Base-by-base conservation (phyloP, 805 yeast species). In the Sugiyamaella mastotermitis region DNA sequence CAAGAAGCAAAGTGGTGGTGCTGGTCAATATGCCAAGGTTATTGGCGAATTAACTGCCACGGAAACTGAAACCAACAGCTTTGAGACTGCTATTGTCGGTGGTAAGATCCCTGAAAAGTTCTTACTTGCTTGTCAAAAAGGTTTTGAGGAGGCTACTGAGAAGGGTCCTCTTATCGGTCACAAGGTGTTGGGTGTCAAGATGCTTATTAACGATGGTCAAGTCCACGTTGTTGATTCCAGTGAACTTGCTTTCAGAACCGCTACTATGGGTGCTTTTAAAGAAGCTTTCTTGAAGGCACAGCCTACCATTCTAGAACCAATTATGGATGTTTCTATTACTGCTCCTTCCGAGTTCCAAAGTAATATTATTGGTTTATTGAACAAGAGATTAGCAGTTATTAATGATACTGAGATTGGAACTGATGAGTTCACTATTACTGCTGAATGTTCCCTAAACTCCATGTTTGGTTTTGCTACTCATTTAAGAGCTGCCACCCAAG, bases 1-100 rank as follows among this genome's bases (percentile, higher is more conserved):
- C 71, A 92, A 92, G 75, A 90, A 87, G 61, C 99, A 92, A 70
- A 76, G 90, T 57, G 99, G 99, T 64, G 99, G 99, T 76, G 94
- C 97, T 49, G 99, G 99, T 67, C 99, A 92, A 71, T 92, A 79
- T 60, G 98, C 95, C 64, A 80, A 88, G 68, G 96, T 90, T 56
- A 82, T 87, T 63, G 97, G 99, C 60, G 64, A 59, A 30, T 48
- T 43, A 14, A 35, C 40, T 6, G 49, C 43, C 11, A 40, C 51
- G 9, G 53, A 55, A 35, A 40, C 42, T 26, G 57, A 54, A 35
- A 35, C 45, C 20, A 88, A 88, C 62, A 67, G 68, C 50, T 92
- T 90, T 63, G 77, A 81, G 56, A 82, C 95, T 33, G 83, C 81
- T 48, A 79, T 92, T 60, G 92, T 92, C 49, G 97, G 98, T 55